Percentiles rank a stretch among this genome's conserved stretches.
Evolutionary conservation across 257 asterid species (phyloP).

Genomic region (Euphrasia confusa): DNA sequence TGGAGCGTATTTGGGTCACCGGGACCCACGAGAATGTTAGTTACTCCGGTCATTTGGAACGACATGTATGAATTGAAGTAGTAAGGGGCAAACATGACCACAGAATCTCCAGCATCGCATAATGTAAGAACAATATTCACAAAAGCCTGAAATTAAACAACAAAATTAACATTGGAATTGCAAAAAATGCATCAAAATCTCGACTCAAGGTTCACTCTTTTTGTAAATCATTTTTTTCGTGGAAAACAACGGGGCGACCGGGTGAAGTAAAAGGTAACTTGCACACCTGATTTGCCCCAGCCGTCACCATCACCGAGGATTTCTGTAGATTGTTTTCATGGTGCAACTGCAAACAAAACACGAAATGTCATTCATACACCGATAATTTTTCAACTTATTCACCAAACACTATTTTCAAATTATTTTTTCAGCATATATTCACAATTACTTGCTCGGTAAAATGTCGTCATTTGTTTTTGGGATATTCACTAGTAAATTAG

Average conservation of each 20-base stretch:
- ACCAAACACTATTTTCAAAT: neutral
- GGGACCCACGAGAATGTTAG: slow-evolving; percentile 88
- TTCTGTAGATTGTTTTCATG: slow-evolving; percentile 64
- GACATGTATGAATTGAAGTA: slow-evolving; percentile 96
- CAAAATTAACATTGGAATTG: neutral
- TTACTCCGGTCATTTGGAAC: slow-evolving; percentile 97
- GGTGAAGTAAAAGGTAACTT: neutral
- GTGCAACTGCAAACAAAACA: slow-evolving; percentile 44
- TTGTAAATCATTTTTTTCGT: too few species aligned
- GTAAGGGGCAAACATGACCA: slow-evolving; percentile 94
- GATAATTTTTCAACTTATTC: neutral
- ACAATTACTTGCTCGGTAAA: neutral
- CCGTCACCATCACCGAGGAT: slow-evolving; percentile 97
- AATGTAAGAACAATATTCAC: slow-evolving; percentile 82
- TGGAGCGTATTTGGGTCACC: slow-evolving; percentile 78
- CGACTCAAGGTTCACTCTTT: neutral
- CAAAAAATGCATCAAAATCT: neutral
- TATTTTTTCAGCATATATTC: neutral
- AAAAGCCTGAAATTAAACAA: slow-evolving; percentile 61
- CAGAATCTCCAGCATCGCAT: slow-evolving; percentile 91
- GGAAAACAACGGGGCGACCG: slow-evolving; percentile 1
- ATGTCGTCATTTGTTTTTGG: too few species aligned
- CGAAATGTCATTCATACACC: neutral
- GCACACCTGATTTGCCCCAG: slow-evolving; percentile 97
- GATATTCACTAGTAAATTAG: too few species aligned